Percentiles rank a stretch among this genome's conserved stretches.
These are phyloP conservation scores for Sugiyamaella neomexicana DNA, from an alignment of 1,139 yeast species.

Conservation along the genomic window DNA sequence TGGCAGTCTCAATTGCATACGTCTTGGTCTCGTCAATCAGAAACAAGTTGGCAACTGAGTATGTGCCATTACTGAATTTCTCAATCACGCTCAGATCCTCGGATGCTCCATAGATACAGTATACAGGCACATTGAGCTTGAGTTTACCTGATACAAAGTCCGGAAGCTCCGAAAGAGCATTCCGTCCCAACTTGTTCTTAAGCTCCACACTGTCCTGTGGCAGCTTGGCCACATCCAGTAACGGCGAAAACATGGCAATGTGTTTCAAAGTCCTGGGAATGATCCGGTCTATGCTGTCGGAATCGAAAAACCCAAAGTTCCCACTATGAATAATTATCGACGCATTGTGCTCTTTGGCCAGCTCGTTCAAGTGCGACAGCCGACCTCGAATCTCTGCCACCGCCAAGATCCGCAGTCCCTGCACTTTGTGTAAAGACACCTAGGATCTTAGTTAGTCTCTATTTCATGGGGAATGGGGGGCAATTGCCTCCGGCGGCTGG, in stretches of 20 bases:
- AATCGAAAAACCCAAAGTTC: conserved; percentile 75
- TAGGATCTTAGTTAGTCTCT: neutral
- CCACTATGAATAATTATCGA: conserved; percentile 68
- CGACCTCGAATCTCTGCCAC: conserved; percentile 59
- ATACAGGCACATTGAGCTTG: conserved; percentile 61
- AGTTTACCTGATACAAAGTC: conserved; percentile 51
- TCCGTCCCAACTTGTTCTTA: conserved; percentile 40
- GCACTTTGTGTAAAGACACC: conserved; percentile 20
- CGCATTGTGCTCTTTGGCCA: conserved; percentile 50
- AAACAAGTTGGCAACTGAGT: conserved; percentile 55
- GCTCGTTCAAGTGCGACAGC: conserved; percentile 48
- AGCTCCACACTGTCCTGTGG: conserved; percentile 43
- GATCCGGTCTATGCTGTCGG: conserved; percentile 55
- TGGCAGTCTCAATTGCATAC: conserved; percentile 41
- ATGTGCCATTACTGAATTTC: conserved; percentile 56
- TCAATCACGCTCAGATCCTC: conserved; percentile 70
- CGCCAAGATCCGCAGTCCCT: conserved; percentile 49
- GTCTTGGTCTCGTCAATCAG: conserved; percentile 59
- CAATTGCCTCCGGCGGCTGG: conserved; percentile 14
- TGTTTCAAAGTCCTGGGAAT: conserved; percentile 49
- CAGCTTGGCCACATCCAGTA: conserved; percentile 50
- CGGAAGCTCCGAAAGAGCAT: conserved; percentile 56
- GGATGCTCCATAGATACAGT: conserved; percentile 71
- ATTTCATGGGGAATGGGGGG: conserved; percentile 2
- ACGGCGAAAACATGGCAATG: conserved; percentile 67